A percentile compares a stretch with the other conserved stretches of the same genome.
Conservation (phyloP, 345 rosid species). For the Geranium rotundifolium region DNA sequence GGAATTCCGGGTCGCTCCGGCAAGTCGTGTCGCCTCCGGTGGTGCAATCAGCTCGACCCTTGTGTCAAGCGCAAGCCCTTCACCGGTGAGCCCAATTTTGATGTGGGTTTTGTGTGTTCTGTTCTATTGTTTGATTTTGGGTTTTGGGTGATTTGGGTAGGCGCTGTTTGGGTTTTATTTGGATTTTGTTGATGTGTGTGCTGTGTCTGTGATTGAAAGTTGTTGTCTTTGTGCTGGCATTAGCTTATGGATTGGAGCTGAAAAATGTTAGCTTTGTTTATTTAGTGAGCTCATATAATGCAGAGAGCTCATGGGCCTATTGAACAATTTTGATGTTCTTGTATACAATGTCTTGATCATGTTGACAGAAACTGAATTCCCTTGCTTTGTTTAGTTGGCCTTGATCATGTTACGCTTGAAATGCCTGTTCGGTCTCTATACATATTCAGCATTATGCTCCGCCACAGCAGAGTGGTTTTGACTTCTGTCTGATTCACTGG, state of each 20-base stretch:
- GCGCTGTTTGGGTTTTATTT: not conserved
- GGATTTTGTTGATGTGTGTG: not conserved
- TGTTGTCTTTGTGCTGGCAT: not conserved
- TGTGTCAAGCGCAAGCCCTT: conserved; percentile 71
- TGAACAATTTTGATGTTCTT: not conserved
- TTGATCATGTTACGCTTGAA: not conserved
- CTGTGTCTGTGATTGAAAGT: not conserved
- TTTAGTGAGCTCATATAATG: not conserved
- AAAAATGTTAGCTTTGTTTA: not conserved
- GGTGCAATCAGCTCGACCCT: conserved; percentile 92
- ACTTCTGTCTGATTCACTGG: not conserved
- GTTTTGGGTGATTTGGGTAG: not conserved
- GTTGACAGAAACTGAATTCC: not conserved
- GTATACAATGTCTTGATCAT: not conserved
- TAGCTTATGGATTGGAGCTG: not conserved
- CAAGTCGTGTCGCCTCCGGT: conserved; percentile 69
- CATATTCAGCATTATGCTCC: not conserved
- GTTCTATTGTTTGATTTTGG: not conserved
- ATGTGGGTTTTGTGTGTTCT: not conserved
- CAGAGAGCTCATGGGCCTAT: no score
- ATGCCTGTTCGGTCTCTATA: not conserved
- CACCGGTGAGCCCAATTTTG: conserved; percentile 28
- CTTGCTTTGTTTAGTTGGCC: not conserved
- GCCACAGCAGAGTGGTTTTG: not conserved
- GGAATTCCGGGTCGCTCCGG: conserved; percentile 58